Base-by-base conservation (phyloP, 2,329 filamentous ascomycete species). In the Cladosporium cucumerinum region DNA sequence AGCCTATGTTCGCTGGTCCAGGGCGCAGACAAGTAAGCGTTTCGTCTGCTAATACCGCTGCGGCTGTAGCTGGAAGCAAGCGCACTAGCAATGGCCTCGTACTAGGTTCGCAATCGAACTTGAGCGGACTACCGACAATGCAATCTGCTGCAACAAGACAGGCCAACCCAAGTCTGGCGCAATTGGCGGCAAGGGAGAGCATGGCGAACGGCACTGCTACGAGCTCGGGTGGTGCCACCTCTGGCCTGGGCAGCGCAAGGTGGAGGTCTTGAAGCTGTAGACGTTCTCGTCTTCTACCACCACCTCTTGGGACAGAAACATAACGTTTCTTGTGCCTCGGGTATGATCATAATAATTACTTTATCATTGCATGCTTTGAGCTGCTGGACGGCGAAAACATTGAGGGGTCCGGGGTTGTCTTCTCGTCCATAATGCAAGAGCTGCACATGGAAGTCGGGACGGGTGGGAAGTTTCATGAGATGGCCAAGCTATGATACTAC, bases 61-160 rank as follows among this genome's bases (percentile, higher is more conserved):
- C 70, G 28, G 66, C 71, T 25, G 64, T 69, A 43, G 70, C 72
- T 28, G 73, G 72, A 14, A 70, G 68, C 55, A 72, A 72, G 58
- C 65, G 71, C 52, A 62, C 69, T 18, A 69, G 68, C 57, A 73
- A 72, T 49, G 71, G 70, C 26, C 64, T 67, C 18, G 60, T 67
- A 46, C 61, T 70, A 25, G 69, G 60, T 18, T 54, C 60, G 32
- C 60, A 62, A 18, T 30, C 60, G 39, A 54, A 54, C 30, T 25
- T 32, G 30, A 62, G 60, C 14, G 48, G 32, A 5, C n/a, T 62
- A 25, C 60, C 60, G 21, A 62, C 60, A 28, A 30, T 55, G 49
- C 60, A 62, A 25, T 30, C 60, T 30, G 32, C 60, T 14, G 7
- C 49, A 12, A 11, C 48, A 51, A 46, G 60, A 39, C 58, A 61